phyloP scores from a whole-genome alignment of 441 rosid genomes.

The Gossypium aridum region DNA sequence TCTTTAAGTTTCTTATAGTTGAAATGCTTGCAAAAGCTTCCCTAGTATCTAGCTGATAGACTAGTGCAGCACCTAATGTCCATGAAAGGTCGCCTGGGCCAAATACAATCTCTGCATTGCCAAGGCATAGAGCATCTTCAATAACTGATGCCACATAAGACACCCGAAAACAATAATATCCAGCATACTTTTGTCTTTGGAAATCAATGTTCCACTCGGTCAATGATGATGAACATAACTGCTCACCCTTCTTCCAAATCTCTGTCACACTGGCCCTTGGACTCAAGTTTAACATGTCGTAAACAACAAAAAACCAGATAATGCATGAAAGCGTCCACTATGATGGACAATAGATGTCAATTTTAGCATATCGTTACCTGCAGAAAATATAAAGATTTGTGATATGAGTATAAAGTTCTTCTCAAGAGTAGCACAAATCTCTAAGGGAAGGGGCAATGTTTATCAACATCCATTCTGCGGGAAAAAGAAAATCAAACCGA shows the following conservation, averaged over 20 bases:
- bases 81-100: constrained; percentile 61
- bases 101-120: constrained; percentile 29
- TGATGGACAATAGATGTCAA: constrained; percentile 16
- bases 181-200: constrained; percentile 20
- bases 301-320: constrained; percentile 49
- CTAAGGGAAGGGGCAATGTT: neutral
- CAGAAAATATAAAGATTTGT: constrained; percentile 9
- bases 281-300: constrained; percentile 30
- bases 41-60: constrained; percentile 19
- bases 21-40: constrained; percentile 7
- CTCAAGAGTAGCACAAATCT: neutral
- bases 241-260: constrained; percentile 39
- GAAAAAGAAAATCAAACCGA: neutral
- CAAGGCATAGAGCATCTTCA: constrained; percentile 33
- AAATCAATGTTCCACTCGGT: constrained; percentile 13
- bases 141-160: constrained; percentile 46
- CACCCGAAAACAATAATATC: constrained; percentile 39
- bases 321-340: constrained; percentile 38
- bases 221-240: constrained; percentile 37
- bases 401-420: neutral
- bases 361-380: constrained; percentile 33
- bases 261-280: constrained; percentile 35
- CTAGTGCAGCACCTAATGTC: constrained; percentile 60
- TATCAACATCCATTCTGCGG: neutral
- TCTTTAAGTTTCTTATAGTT: constrained; percentile 8